Percentiles rank a stretch among this genome's conserved stretches.
Conservation (phyloP, 2,329 filamentous ascomycete species). For the Bertia moriformis region DNA sequence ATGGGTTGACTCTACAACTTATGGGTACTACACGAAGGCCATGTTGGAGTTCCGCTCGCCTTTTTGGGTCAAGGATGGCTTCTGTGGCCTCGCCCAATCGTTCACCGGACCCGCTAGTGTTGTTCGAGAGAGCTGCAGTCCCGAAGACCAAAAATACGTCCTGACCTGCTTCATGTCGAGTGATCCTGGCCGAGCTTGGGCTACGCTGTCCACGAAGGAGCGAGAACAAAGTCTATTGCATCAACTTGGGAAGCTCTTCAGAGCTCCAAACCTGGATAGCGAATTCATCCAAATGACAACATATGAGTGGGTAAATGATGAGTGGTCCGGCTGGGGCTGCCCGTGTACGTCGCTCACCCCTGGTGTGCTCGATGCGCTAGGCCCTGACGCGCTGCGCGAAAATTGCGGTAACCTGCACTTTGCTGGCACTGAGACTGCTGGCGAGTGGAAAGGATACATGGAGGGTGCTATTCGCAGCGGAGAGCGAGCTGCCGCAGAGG, state of each 20-base stretch:
- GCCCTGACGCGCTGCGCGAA: conserved; percentile 16
- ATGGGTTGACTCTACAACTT: conserved; percentile 15
- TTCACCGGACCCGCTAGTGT: conserved; percentile 28
- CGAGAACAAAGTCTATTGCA: conserved; percentile 9
- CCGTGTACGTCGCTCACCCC: conserved; percentile 20
- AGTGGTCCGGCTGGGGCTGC: conserved; percentile 20
- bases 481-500: conserved; percentile 28
- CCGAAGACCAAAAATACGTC: conserved; percentile 12
- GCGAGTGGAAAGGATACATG: conserved; percentile 42
- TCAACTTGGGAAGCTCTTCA: conserved; percentile 12
- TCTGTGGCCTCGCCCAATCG: conserved; percentile 28
- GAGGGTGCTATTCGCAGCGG: conserved; percentile 37
- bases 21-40: conserved; percentile 35
- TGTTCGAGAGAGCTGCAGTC: conserved; percentile 24
- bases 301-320: conserved; percentile 22
- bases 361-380: conserved; percentile 18
- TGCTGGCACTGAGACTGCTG: conserved; percentile 35
- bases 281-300: conserved; percentile 16
- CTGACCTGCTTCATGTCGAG: conserved; percentile 26
- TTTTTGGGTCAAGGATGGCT: conserved; percentile 20
- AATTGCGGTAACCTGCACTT: conserved; percentile 29
- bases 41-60: conserved; percentile 25
- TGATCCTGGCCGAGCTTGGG: conserved; percentile 16
- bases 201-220: conserved; percentile 7
- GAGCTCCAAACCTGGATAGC: conserved; percentile 3